phyloP scores from a whole-genome alignment of 306 rosid species.

The Vigna nakashimae region DNA sequence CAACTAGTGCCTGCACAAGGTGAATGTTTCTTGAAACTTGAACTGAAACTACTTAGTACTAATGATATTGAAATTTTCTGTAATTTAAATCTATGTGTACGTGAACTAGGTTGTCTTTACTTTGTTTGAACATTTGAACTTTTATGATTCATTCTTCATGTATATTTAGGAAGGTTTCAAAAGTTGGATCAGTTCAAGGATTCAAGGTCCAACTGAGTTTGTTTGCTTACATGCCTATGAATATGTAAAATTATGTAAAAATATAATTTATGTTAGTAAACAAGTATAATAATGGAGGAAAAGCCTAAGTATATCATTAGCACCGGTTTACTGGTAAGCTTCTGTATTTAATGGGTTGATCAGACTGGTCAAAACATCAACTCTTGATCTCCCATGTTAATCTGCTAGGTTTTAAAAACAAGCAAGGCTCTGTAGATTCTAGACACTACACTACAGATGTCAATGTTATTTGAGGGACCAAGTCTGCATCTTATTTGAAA shows the following conservation, averaged over 20 bases:
- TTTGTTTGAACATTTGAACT: conserved; percentile 27
- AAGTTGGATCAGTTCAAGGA: conserved; percentile 13
- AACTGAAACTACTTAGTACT: conserved; percentile 24
- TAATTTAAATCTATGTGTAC: conserved; percentile 3
- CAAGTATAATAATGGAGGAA: conserved; percentile 26
- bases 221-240: conserved; percentile 5
- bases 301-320: conserved; percentile 25
- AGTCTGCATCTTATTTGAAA: conserved; percentile 10
- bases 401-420: not conserved
- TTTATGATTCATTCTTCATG: conserved; percentile 26
- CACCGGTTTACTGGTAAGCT: conserved; percentile 18
- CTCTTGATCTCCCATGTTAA: conserved; percentile 18
- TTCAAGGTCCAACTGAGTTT: conserved; percentile 9
- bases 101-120: conserved; percentile 37
- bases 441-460: not conserved
- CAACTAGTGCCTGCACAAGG: conserved; percentile 97
- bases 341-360: conserved; percentile 28
- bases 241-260: conserved; percentile 16
- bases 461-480: conserved; percentile 29
- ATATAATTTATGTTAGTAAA: not conserved
- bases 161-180: not conserved
- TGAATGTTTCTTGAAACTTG: conserved; percentile 38
- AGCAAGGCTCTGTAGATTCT: conserved; percentile 23
- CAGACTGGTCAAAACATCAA: not conserved
- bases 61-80: conserved; percentile 16